These are phyloP conservation scores for Oryza officinalis DNA, from an alignment of 176 grass and related monocot species.

Conservation along the genomic window DNA sequence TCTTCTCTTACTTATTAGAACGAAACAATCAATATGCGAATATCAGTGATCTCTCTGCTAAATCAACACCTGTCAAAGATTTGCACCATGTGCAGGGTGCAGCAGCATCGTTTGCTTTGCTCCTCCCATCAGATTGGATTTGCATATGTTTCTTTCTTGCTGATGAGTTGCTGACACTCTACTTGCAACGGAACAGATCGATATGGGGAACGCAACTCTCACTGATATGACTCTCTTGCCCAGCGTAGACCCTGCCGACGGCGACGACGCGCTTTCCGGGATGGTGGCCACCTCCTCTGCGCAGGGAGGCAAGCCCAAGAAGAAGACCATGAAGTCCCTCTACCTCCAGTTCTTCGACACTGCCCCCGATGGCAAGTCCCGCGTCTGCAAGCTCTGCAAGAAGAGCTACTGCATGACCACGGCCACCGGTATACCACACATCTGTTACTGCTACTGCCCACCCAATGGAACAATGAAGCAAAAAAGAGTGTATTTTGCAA, in stretches of 20 bases:
- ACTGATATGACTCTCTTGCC: slow-evolving; percentile 75
- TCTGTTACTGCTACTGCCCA: background rate
- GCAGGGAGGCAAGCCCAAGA: slow-evolving; percentile 53
- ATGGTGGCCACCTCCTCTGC: slow-evolving; percentile 24
- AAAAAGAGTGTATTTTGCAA: background rate
- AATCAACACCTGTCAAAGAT: background rate
- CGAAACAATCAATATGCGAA: background rate
- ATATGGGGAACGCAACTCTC: slow-evolving; percentile 51
- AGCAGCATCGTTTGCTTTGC: background rate
- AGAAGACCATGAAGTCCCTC: slow-evolving; percentile 91
- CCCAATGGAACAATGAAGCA: background rate
- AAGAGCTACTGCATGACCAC: slow-evolving; percentile 92
- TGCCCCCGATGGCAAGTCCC: slow-evolving; percentile 68
- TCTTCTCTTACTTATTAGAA: background rate
- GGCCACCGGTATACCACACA: slow-evolving; percentile 60
- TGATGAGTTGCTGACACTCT: background rate
- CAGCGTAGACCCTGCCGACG: slow-evolving; percentile 33
- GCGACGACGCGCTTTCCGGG: slow-evolving; percentile 13
- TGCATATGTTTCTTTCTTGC: background rate
- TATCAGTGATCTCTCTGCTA: background rate
- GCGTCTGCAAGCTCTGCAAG: slow-evolving; percentile 83
- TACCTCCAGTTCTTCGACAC: slow-evolving; percentile 91
- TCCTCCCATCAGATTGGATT: background rate
- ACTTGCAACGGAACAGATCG: background rate
- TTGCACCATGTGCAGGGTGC: background rate